These are phyloP conservation scores for Pseudofabraea citricarpa DNA, from an alignment of 2,329 filamentous ascomycete genomes.

Conservation along the genomic window DNA sequence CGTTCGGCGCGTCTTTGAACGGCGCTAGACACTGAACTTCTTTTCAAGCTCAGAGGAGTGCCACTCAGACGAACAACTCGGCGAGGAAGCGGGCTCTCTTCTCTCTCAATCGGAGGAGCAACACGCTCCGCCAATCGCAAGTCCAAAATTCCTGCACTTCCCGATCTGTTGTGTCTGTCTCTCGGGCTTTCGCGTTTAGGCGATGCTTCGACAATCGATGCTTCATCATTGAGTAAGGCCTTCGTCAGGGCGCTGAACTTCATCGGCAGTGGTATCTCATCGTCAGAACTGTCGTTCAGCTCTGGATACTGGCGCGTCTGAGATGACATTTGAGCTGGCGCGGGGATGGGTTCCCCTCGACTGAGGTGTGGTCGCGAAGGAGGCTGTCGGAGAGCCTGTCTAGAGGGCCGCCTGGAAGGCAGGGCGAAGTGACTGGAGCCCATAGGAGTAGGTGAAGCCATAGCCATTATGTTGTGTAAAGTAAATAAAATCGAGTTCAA, in stretches of 20 bases:
- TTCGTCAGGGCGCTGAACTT: constrained; percentile 92
- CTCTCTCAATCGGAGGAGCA: constrained; percentile 10
- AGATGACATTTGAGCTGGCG: constrained; percentile 10
- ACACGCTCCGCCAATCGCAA: constrained; percentile 8
- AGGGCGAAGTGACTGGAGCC: constrained; percentile 41
- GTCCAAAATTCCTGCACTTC: constrained; percentile 6
- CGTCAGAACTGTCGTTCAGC: constrained; percentile 84
- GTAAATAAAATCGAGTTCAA: no score
- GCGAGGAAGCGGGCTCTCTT: constrained; percentile 23
- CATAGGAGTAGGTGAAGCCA: constrained; percentile 51
- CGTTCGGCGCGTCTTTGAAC: constrained; percentile 17
- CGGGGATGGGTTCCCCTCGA: constrained; percentile 11
- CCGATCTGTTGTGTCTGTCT: constrained; percentile 13
- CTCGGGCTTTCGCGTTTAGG: constrained; percentile 15
- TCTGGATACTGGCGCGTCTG: constrained; percentile 39
- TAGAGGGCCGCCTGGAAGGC: constrained; percentile 41
- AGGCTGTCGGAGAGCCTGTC: constrained; percentile 49
- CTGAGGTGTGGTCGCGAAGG: constrained; percentile 37
- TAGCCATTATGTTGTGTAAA: constrained; percentile 44
- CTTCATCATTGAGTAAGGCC: constrained; percentile 67
- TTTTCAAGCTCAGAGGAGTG: constrained; percentile 23
- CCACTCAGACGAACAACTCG: constrained; percentile 27
- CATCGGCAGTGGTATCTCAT: constrained; percentile 79
- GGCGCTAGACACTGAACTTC: constrained; percentile 22
- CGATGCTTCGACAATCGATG: constrained; percentile 22